Percentiles rank a stretch among this genome's conserved stretches.
Conservation (phyloP, 345 rosid genomes). For the Populus tremula region DNA sequence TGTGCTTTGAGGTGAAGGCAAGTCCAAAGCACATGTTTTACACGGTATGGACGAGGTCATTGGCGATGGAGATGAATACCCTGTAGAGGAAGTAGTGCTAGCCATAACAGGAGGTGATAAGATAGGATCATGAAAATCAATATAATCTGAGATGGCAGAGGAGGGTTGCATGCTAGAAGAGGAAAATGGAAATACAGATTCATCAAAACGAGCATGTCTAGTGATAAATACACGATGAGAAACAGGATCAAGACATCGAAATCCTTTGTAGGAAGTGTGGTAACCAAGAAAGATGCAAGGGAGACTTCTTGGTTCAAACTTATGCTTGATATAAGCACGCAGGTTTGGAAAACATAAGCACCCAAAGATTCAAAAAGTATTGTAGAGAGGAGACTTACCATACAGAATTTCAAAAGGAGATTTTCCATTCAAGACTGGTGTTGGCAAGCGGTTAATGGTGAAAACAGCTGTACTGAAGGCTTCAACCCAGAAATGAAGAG, state of each 20-base stretch:
- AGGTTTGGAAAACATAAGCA: neutral
- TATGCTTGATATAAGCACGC: neutral
- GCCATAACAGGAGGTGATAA: conserved; percentile 3
- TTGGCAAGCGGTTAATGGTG: conserved; percentile 1
- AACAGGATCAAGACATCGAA: neutral
- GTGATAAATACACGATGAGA: neutral
- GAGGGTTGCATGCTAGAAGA: neutral
- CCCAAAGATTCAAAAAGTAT: neutral
- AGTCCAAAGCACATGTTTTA: too few species aligned
- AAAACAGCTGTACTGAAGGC: neutral
- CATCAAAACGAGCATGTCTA: conserved; percentile 18
- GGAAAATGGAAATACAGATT: neutral
- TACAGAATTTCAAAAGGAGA: neutral
- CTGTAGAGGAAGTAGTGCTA: neutral
- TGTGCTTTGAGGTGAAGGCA: too few species aligned
- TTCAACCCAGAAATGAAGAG: neutral
- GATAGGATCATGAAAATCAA: neutral
- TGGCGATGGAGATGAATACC: too few species aligned
- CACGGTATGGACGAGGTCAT: too few species aligned
- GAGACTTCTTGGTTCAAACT: neutral
- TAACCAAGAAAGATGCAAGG: conserved; percentile 1
- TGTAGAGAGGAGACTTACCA: neutral
- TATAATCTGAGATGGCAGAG: too few species aligned
- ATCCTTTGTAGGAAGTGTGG: neutral
- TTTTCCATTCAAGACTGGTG: neutral